phyloP scores from a whole-genome alignment of 1,139 yeast genomes.

The Ogataea hybrid region DNA sequence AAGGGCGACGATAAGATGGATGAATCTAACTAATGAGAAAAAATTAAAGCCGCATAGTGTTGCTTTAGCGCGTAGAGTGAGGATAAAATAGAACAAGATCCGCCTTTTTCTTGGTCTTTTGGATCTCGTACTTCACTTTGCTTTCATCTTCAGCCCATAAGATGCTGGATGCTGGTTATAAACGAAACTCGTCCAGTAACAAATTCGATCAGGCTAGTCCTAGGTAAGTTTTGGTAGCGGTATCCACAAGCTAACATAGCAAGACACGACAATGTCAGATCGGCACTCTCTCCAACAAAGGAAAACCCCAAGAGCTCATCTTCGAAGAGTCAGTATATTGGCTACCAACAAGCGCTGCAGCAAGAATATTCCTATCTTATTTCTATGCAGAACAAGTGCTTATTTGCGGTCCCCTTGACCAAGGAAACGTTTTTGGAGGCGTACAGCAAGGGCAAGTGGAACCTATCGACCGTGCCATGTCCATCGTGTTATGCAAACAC shows the following conservation, averaged over 20 bases:
- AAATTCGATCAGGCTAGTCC: conserved; percentile 9
- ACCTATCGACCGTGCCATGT: conserved; percentile 52
- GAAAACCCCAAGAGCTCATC: conserved; percentile 3
- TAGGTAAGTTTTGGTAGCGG: conserved; percentile 8
- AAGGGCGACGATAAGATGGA: conserved; percentile 23
- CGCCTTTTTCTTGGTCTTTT: conserved; percentile 1
- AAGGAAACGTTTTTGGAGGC: conserved; percentile 61
- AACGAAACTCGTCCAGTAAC: conserved; percentile 7
- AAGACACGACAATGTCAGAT: conserved; percentile 1
- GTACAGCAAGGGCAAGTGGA: conserved; percentile 59
- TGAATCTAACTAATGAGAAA: conserved; percentile 18
- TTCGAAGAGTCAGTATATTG: conserved; percentile 3
- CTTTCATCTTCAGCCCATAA: conserved; percentile 11
- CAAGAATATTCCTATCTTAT: conserved; percentile 15
- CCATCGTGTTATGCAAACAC: conserved; percentile 51
- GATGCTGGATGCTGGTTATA: conserved; percentile 18
- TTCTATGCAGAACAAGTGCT: conserved; percentile 14
- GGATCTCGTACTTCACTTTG: conserved; percentile 10
- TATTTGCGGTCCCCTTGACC: conserved; percentile 41
- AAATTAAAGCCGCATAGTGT: conserved; percentile 7
- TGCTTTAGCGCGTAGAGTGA: conserved; percentile 16
- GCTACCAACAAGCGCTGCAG: conserved; percentile 9
- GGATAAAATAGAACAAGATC: conserved; percentile 1
- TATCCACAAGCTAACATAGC: background rate
- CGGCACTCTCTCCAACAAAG: conserved; percentile 1